phyloP scores from a whole-genome alignment of 1,284 basidiomycete genomes.

The Neotropicomus parvogracilis region DNA sequence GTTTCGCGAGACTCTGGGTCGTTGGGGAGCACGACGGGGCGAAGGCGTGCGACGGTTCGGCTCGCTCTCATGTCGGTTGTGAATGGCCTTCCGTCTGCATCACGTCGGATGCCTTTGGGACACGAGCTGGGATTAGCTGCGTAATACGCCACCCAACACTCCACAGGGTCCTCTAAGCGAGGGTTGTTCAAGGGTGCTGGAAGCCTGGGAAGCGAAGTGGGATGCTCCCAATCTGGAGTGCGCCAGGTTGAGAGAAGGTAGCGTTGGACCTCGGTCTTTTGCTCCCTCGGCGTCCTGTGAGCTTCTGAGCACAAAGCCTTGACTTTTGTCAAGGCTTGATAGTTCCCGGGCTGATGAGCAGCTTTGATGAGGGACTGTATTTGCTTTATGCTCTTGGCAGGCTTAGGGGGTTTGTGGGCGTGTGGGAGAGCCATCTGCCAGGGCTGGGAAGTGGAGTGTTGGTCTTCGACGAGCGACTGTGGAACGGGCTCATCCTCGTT shows the following conservation, averaged over 20 bases:
- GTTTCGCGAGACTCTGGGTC: slow-evolving; percentile 31
- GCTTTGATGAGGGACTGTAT: slow-evolving; percentile 40
- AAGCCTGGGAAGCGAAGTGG: slow-evolving; percentile 25
- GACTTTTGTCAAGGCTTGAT: slow-evolving; percentile 36
- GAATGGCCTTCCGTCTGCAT: slow-evolving; percentile 35
- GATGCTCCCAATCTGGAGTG: slow-evolving; percentile 36
- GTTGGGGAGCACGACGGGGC: slow-evolving; percentile 33
- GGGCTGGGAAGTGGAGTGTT: slow-evolving; percentile 8
- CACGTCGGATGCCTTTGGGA: slow-evolving; percentile 44
- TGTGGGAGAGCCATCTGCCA: slow-evolving; percentile 23
- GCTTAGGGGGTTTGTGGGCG: slow-evolving; percentile 19
- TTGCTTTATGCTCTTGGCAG: slow-evolving; percentile 37
- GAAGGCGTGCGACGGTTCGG: slow-evolving; percentile 41
- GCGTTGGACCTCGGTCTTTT: slow-evolving; percentile 39
- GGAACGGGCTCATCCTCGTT: slow-evolving; percentile 26
- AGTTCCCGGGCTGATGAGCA: slow-evolving; percentile 40
- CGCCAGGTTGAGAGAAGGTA: slow-evolving; percentile 38
- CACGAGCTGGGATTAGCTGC: slow-evolving; percentile 40
- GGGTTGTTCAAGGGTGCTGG: slow-evolving; percentile 38
- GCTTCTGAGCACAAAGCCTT: slow-evolving; percentile 38
- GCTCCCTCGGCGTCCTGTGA: slow-evolving; percentile 34
- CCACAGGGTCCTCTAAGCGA: slow-evolving; percentile 41
- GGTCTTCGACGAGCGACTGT: slow-evolving; percentile 27
- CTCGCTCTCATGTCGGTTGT: slow-evolving; percentile 42
- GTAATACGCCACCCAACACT: slow-evolving; percentile 43